Evolutionary conservation across 2,329 filamentous ascomycete genomes (phyloP), one percentile per base, ranked within the genome.

Genomic region (Teratosphaeria epicoccoides): DNA sequence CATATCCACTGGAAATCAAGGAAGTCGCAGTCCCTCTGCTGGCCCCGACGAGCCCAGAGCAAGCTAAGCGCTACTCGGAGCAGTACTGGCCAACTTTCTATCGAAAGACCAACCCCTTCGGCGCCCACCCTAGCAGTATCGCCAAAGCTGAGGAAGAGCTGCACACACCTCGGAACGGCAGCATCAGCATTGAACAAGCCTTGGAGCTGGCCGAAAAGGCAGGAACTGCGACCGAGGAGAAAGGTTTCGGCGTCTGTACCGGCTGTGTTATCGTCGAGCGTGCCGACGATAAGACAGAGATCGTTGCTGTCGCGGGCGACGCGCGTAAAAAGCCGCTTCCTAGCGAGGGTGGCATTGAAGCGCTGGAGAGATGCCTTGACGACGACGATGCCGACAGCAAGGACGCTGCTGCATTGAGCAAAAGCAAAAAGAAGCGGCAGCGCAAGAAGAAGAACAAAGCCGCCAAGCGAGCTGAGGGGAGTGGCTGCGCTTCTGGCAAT

Each of bases 21-120:
- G 76, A 75, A 50, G 79, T 88, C 50, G 78, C 81, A 0, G 83
- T 93, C 11, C 88, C 88, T 6, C 73, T 84, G 24, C 72, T 88
- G 44, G 78, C 87, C 23, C 88, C 88, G 1, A 88, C 84, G 4
- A 90, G 85, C 3, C 79, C 84, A 59, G 76, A 84, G 37, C 86
- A 91, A 67, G 86, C 88, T 7, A 79, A 79, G 24, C 73, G 80
- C 65, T 93, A 87, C 87, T 84, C 82, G 24, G 74, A 79, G 28
- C 77, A 83, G 59, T 91, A 88, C 67, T 94, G 88, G 88, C 88
- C 88, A 11, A 85, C 84, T 1, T 81, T 90, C 47, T 94, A 93
- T 71, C 84, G 87, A 57, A 89, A 89, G 72, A 90, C 85, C 59
- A 93, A 93, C 63, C 87, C 87, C 2, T 86, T 90, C 53, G 88